phyloP scores from a whole-genome alignment of 345 rosid genomes.

The Brassica napus region Da-Ae NC_063444.1:8449001-8449500 shows the following conservation, averaged over 20 bases:
- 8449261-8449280: slow-evolving; percentile 19
- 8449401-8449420: slow-evolving; percentile 23
- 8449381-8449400: slow-evolving; percentile 30
- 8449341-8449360: slow-evolving; percentile 21
- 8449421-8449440: slow-evolving; percentile 38
- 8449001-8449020: too few species aligned
- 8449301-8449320: slow-evolving; percentile 37
- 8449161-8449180: neutral
- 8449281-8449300: slow-evolving; percentile 38
- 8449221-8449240: neutral
- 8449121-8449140: neutral
- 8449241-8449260: neutral
- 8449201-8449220: neutral
- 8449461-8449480: slow-evolving; percentile 35
- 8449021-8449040: too few species aligned
- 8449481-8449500: slow-evolving; percentile 34
- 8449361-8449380: slow-evolving; percentile 9
- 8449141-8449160: neutral
- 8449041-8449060: too few species aligned
- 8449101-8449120: neutral
- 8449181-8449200: neutral
- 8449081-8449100: too few species aligned
- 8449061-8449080: too few species aligned
- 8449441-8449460: slow-evolving; percentile 35
- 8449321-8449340: slow-evolving; percentile 18